Percentiles rank a stretch among this genome's conserved stretches.
These are phyloP conservation scores for Smithsoniella earleae DNA, from an alignment of 163 green algal genomes.

Conservation along the genomic window DNA sequence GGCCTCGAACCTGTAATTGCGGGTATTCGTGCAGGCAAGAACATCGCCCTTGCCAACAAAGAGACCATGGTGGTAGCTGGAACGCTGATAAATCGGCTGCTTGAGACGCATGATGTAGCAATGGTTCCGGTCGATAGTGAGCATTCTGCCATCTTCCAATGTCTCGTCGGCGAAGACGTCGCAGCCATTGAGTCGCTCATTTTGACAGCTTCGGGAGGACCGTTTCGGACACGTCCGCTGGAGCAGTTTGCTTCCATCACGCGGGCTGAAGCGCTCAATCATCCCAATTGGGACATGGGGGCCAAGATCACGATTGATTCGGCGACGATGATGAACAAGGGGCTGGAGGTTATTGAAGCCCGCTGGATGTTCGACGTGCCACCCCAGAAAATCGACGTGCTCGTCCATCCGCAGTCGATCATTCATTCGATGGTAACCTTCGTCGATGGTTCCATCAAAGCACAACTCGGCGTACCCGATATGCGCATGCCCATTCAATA, in stretches of 20 bases:
- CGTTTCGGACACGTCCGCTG: too few relatives aligned
- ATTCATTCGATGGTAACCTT: conserved; percentile 99
- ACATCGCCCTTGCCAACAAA: conserved; percentile 99
- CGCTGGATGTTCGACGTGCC: conserved; percentile 94
- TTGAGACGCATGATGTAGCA: conserved; percentile 73
- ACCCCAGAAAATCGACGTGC: conserved; percentile 98
- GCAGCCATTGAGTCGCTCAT: too few relatives aligned
- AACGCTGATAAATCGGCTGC: conserved; percentile 87
- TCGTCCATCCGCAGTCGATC: conserved; percentile 98
- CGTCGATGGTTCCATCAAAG: too few relatives aligned
- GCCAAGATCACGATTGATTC: conserved; percentile 97
- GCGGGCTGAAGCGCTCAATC: conserved; percentile 75
- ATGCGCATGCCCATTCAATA: too few relatives aligned
- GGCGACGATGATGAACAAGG: conserved; percentile 99
- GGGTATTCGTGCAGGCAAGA: conserved; percentile 92
- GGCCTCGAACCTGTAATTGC: conserved; percentile 88
- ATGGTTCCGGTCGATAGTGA: conserved; percentile 95
- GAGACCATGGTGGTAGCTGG: conserved; percentile 98
- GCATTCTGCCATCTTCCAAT: conserved; percentile 97
- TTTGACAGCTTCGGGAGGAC: conserved; percentile 89
- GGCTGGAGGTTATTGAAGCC: conserved; percentile 93
- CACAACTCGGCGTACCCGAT: too few relatives aligned
- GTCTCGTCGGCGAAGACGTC: too few relatives aligned
- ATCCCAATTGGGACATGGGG: conserved; percentile 95
- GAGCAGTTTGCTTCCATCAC: too few relatives aligned